Percentiles rank a stretch among this genome's conserved stretches.
phyloP scores from a whole-genome alignment of 768 basidiomycete species.

The Leucosporidium creatinivorum region DNA sequence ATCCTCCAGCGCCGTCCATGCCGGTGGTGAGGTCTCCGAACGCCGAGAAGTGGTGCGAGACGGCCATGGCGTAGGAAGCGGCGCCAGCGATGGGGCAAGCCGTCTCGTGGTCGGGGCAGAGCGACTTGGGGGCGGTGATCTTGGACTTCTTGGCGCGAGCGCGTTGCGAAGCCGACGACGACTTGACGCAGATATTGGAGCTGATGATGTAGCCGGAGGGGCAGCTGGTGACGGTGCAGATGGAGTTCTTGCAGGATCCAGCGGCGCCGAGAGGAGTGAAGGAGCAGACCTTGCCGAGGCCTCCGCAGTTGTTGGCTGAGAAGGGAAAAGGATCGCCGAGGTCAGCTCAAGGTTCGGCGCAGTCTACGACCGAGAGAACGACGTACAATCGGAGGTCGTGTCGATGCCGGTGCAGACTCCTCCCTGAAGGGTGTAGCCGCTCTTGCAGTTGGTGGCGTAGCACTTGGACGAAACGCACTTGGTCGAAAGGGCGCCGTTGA shows the following conservation, averaged over 20 bases:
- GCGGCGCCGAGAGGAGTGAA: conserved; percentile 19
- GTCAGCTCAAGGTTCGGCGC: too few relatives aligned
- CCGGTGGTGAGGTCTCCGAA: conserved; percentile 13
- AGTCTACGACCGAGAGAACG: not conserved
- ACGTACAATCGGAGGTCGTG: conserved; percentile 20
- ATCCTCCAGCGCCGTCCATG: conserved; percentile 22
- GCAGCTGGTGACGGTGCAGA: conserved; percentile 15
- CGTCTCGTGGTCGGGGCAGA: conserved; percentile 10
- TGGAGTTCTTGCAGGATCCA: conserved; percentile 11
- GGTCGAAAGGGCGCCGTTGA: conserved; percentile 9
- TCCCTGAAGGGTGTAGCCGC: conserved; percentile 12
- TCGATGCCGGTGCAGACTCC: conserved; percentile 20
- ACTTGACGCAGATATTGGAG: conserved; percentile 16
- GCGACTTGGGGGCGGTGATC: conserved; percentile 10
- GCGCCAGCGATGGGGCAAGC: conserved; percentile 30
- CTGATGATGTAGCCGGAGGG: conserved; percentile 16
- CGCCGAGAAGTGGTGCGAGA: conserved; percentile 19
- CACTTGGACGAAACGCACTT: conserved; percentile 17
- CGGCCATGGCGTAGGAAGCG: conserved; percentile 17
- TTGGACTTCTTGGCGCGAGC: conserved; percentile 17
- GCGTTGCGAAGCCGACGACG: conserved; percentile 15
- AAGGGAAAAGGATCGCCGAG: not conserved
- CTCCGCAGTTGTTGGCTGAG: conserved; percentile 25
- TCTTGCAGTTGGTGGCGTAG: conserved; percentile 13
- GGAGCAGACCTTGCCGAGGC: conserved; percentile 8